Evolutionary conservation across 495 filamentous ascomycete species (phyloP), one percentile per base, ranked within the genome.

Genomic region (Penicillium cataractarum): DNA sequence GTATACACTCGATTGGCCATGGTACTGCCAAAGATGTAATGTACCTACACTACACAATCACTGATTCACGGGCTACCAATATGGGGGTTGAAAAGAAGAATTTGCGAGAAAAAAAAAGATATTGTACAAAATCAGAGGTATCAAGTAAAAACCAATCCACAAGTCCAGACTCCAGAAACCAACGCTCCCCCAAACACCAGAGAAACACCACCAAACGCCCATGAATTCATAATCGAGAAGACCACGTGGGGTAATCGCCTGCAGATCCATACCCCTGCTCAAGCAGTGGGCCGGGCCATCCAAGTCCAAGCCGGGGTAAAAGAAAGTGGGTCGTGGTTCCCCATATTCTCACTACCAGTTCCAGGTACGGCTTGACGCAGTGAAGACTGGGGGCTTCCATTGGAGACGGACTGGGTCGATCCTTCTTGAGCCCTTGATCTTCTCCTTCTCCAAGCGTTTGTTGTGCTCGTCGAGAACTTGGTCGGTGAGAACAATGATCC

Each of bases 301-400:
- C n/a, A n/a, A n/a, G n/a, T n/a, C n/a, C n/a, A n/a, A n/a, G n/a
- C n/a, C n/a, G n/a, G n/a, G n/a, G n/a, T n/a, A n/a, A n/a, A n/a
- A n/a, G n/a, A n/a, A n/a, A n/a, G n/a, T n/a, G n/a, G n/a, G n/a
- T n/a, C n/a, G 48, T 24, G 12, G 15, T 53, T 3, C 40, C 58
- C 69, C 80, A 32, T 33, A 22, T n/a, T 26, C 35, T 13, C 37
- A 39, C 74, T 56, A 99, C 95, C 95, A 99, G 66, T 93, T 97
- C 95, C 95, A 99, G 27, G 94, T 98, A 65, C 95, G 82, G 55
- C 84, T 89, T 24, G 89, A 88, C 5, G 94, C 93, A 37, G 90
- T 92, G 71, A 98, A 97, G 6, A 97, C 91, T 1, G 95, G 95
- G 4, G 95, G 96, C 76, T 96, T 97, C 95, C 95, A 99, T 72